Conservation (phyloP, 331 rosid genomes). For the Pyrus hybrid region DNA sequence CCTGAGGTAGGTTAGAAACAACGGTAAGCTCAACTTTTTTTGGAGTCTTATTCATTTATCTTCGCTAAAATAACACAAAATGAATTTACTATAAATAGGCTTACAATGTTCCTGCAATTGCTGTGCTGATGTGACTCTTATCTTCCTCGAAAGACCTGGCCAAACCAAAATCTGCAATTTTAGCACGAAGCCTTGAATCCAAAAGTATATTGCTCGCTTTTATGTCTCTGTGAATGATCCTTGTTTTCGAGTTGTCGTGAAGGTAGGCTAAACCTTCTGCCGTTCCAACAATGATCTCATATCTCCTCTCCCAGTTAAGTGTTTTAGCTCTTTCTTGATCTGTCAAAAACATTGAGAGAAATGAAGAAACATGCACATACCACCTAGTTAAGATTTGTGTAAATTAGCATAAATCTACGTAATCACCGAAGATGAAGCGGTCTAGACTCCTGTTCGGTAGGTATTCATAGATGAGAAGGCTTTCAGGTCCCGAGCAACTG, state of each 20-base stretch:
- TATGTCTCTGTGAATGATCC: conserved; percentile 89
- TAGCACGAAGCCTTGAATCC: conserved; percentile 70
- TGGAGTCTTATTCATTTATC: not conserved
- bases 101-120: conserved; percentile 82
- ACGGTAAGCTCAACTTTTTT: not conserved
- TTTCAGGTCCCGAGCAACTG: conserved; percentile 95
- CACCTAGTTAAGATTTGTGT: not conserved
- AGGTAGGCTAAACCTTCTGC: conserved; percentile 81
- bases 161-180: conserved; percentile 94
- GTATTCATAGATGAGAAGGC: conserved; percentile 79
- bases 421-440: conserved; percentile 69
- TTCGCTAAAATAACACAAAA: not conserved
- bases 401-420: not conserved
- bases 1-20: conserved; percentile 26
- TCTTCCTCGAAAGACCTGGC: conserved; percentile 87
- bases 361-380: not conserved
- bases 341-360: conserved; percentile 18
- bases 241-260: conserved; percentile 59
- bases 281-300: conserved; percentile 57
- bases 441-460: conserved; percentile 85
- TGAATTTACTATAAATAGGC: not conserved
- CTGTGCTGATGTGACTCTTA: conserved; percentile 86
- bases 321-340: conserved; percentile 53
- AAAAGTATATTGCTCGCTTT: conserved; percentile 83
- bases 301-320: conserved; percentile 80